Percentiles rank a stretch among this genome's conserved stretches.
Evolutionary conservation across 306 rosid genomes (phyloP).

Genomic region (Mimosa pudica): DNA sequence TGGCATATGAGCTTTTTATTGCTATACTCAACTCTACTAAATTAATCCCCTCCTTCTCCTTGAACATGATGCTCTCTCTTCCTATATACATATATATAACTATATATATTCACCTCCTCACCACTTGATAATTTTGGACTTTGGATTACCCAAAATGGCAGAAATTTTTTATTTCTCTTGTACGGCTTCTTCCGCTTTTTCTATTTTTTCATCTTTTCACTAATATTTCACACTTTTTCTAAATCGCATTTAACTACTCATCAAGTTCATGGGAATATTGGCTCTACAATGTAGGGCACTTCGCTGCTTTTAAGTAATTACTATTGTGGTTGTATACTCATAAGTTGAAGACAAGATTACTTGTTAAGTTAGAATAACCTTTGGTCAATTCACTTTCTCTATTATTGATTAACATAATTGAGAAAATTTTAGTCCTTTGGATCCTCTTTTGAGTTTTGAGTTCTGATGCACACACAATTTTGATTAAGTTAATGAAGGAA

Average conservation of each 20-base stretch:
- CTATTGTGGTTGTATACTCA: too few relatives aligned
- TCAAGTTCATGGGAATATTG: too few relatives aligned
- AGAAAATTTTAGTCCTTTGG: not conserved
- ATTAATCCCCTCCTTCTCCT: slow-evolving; percentile 61
- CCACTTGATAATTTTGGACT: slow-evolving; percentile 58
- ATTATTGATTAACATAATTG: not conserved
- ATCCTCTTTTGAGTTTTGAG: not conserved
- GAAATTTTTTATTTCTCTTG: slow-evolving; percentile 12
- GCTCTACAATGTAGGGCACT: too few relatives aligned
- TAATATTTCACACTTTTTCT: too few relatives aligned
- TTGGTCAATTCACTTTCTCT: too few relatives aligned
- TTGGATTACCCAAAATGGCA: slow-evolving; percentile 27
- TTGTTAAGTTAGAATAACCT: too few relatives aligned
- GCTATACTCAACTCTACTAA: slow-evolving; percentile 75
- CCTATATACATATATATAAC: too few relatives aligned
- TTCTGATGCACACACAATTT: not conserved
- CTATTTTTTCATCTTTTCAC: not conserved
- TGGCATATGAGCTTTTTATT: slow-evolving; percentile 84
- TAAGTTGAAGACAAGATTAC: too few relatives aligned
- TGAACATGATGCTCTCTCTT: slow-evolving; percentile 55
- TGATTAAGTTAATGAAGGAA: not conserved
- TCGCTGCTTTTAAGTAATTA: too few relatives aligned
- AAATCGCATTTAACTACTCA: too few relatives aligned
- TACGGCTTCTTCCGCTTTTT: not conserved
- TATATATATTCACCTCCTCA: slow-evolving; percentile 32